Percentiles rank a stretch among this genome's conserved stretches.
These are phyloP conservation scores for Tremellales sp. DNA, from an alignment of 1,284 basidiomycete genomes.

Conservation along the genomic window DNA sequence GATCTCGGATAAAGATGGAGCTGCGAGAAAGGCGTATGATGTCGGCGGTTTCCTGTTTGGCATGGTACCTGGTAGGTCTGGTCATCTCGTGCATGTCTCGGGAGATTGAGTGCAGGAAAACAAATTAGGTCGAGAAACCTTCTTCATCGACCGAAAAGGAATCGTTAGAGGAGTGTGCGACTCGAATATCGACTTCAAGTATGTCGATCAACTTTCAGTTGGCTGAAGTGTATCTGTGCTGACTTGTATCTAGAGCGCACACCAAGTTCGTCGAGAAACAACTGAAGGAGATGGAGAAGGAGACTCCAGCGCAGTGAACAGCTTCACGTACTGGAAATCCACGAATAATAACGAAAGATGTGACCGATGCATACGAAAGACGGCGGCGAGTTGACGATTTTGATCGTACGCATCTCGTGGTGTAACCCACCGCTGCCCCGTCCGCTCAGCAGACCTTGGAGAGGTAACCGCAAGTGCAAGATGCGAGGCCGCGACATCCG, in stretches of 20 bases:
- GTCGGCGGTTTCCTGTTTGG: slow-evolving; percentile 65
- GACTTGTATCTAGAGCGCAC: slow-evolving; percentile 57
- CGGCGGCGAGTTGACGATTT: no score
- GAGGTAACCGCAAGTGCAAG: no score
- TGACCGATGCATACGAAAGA: no score
- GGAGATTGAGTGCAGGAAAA: background rate
- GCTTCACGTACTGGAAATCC: no score
- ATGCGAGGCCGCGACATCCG: no score
- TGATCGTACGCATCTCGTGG: no score
- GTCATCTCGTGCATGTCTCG: background rate
- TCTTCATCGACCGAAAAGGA: slow-evolving; percentile 68
- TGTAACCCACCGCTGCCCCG: no score
- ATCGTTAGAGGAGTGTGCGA: slow-evolving; percentile 56
- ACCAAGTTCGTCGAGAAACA: slow-evolving; percentile 64
- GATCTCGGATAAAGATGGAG: slow-evolving; percentile 63
- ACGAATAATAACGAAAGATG: no score
- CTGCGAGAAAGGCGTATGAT: slow-evolving; percentile 60
- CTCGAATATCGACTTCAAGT: slow-evolving; percentile 19
- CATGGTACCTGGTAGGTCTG: slow-evolving; percentile 51
- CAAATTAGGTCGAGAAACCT: slow-evolving; percentile 59
- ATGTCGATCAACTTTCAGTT: slow-evolving; percentile 5
- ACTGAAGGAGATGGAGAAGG: slow-evolving; percentile 43
- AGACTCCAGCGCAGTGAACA: no score
- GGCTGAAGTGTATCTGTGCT: slow-evolving; percentile 49
- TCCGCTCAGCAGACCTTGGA: no score